phyloP scores from a whole-genome alignment of 768 basidiomycete genomes.

The Amanita rubescens region DNA sequence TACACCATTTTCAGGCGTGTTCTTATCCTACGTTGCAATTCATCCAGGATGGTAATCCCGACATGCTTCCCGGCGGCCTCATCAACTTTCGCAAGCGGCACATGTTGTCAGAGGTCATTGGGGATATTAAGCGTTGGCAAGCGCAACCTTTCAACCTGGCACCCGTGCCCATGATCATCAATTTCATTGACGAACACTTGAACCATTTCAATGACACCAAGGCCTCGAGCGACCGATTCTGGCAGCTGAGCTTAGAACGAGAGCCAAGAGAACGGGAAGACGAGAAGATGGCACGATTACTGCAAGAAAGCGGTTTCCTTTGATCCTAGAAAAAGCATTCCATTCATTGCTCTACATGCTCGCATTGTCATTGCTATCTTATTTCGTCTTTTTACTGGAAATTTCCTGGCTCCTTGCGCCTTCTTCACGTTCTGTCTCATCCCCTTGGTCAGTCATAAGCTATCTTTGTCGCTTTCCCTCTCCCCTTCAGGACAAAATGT shows the following conservation, averaged over 20 bases:
- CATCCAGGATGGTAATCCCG: constrained; percentile 93
- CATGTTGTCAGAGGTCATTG: constrained; percentile 93
- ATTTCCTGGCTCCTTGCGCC: neutral
- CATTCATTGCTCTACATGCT: constrained; percentile 2
- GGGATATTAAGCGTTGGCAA: constrained; percentile 96
- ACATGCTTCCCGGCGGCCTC: constrained; percentile 67
- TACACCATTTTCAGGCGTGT: constrained; percentile 51
- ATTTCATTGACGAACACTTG: constrained; percentile 75
- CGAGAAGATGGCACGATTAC: constrained; percentile 88
- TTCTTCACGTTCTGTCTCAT: neutral
- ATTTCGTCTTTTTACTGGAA: neutral
- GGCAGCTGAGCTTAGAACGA: constrained; percentile 77
- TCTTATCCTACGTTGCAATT: constrained; percentile 95
- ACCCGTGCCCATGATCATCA: constrained; percentile 54
- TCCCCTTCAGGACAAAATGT: neutral
- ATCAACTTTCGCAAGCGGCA: constrained; percentile 97
- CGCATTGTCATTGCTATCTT: neutral
- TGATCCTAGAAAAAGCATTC: constrained; percentile 23
- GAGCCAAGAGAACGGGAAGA: constrained; percentile 95
- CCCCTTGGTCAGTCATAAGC: neutral
- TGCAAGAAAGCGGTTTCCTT: constrained; percentile 86
- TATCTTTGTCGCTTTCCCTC: neutral
- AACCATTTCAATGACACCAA: constrained; percentile 60
- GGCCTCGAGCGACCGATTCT: constrained; percentile 71
- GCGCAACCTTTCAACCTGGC: constrained; percentile 83